A percentile compares a stretch with the other conserved stretches of the same genome.
Conservation (phyloP, 331 rosid species). For the Dryas integrifolia region DNA sequence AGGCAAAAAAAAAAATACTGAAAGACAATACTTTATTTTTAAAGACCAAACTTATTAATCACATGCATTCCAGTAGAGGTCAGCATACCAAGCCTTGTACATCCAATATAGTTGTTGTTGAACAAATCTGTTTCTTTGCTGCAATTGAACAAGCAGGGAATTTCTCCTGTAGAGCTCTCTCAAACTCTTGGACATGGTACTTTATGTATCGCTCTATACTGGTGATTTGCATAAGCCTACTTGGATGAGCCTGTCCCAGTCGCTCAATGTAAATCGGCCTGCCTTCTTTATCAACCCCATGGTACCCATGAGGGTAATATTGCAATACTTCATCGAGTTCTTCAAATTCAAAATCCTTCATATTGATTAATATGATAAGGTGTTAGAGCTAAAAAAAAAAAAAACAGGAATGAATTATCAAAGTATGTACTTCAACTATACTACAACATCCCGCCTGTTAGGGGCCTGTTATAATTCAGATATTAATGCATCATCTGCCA, state of each 20-base stretch:
- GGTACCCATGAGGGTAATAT: constrained; percentile 83
- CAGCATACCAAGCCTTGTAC: constrained; percentile 83
- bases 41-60: background rate
- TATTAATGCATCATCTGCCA: background rate
- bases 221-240: constrained; percentile 73
- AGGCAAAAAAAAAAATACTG: background rate
- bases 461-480: background rate
- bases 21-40: background rate
- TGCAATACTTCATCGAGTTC: constrained; percentile 88
- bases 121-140: constrained; percentile 65
- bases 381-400: constrained; percentile 17
- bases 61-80: background rate
- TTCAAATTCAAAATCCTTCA: constrained; percentile 72
- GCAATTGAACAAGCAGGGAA: constrained; percentile 93
- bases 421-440: background rate
- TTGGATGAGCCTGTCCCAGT: constrained; percentile 88
- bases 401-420: background rate
- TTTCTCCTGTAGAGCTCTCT: constrained; percentile 64
- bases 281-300: constrained; percentile 91
- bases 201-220: constrained; percentile 71
- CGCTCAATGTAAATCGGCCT: constrained; percentile 89
- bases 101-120: constrained; percentile 83
- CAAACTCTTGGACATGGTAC: constrained; percentile 94
- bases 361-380: constrained; percentile 6
- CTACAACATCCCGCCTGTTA: background rate